Conservation (phyloP, 2,329 filamentous ascomycete genomes). For the Zymoseptoria ardabiliae region DNA sequence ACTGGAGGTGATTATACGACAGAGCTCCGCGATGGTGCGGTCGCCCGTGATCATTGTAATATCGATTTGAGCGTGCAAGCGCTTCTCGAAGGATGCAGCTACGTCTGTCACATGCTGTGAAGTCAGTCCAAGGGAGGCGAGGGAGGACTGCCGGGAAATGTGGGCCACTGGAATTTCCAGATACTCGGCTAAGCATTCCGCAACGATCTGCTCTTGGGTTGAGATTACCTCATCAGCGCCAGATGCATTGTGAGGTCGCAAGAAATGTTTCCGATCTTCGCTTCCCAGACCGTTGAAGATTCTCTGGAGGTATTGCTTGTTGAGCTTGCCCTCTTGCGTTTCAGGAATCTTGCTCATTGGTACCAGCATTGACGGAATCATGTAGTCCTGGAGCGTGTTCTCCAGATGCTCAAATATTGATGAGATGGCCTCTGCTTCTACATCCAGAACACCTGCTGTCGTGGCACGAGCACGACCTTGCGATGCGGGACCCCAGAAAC, state of each 20-base stretch:
- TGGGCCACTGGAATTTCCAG: slow-evolving; percentile 40
- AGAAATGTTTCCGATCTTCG: slow-evolving; percentile 39
- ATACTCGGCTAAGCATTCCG: slow-evolving; percentile 46
- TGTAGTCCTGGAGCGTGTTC: slow-evolving; percentile 60
- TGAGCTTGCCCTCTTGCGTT: slow-evolving; percentile 67
- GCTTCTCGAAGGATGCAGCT: slow-evolving; percentile 49
- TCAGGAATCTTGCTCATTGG: slow-evolving; percentile 63
- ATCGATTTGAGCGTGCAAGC: slow-evolving; percentile 44
- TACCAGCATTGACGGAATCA: slow-evolving; percentile 69
- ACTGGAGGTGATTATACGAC: not conserved
- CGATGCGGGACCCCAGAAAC: slow-evolving; percentile 58
- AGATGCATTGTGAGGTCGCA: slow-evolving; percentile 27
- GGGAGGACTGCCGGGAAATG: slow-evolving; percentile 60
- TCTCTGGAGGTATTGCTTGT: slow-evolving; percentile 48
- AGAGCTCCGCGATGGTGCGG: slow-evolving; percentile 56
- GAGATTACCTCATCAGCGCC: slow-evolving; percentile 43
- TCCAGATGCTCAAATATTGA: slow-evolving; percentile 49
- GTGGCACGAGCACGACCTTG: not conserved
- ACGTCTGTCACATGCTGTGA: slow-evolving; percentile 58
- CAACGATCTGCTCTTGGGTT: slow-evolving; percentile 50
- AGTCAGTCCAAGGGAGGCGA: slow-evolving; percentile 64
- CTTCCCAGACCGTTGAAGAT: slow-evolving; percentile 43
- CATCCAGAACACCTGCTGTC: slow-evolving; percentile 1
- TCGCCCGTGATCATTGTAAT: slow-evolving; percentile 65
- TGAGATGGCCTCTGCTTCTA: slow-evolving; percentile 3